Base-by-base conservation (phyloP, 495 filamentous ascomycete species). In the Aspergillus campestris region DNA sequence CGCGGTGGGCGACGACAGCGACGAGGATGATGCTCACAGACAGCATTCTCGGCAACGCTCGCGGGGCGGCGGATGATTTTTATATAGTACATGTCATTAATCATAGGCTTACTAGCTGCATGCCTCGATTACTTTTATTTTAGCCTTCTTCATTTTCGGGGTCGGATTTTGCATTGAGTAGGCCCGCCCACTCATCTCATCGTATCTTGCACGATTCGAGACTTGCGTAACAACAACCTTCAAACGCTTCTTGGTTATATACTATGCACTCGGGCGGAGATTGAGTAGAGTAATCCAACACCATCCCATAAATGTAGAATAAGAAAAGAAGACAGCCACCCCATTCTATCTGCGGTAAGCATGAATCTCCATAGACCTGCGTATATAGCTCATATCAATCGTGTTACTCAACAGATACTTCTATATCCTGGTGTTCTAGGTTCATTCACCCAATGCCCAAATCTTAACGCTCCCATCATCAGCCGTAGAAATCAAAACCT, bases 391-490 rank as follows among this genome's bases (percentile, higher is more conserved):
- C 18, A 24, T 1, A 4, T 4, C 18, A 24, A 24, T 24, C 18
- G 18, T 4, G 4, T 1, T 24, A 24, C 18, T 24, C 18, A n/a
- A n/a, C n/a, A n/a, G n/a, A n/a, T n/a, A n/a, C n/a, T n/a, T 42
- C 28, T 40, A 39, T 37, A 33, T 11, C 10, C 15, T 31, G 27
- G 18, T 24, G 18, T 1, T 24, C 18, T 24, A 24, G n/a, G 24
- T 42, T 66, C 37, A 68, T 28, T 48, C 41, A 24, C 62, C 59
- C 44, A 83, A 34, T 7, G 61, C 66, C 87, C 87, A 94, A 7
- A 86, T 74, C 50, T 80, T 79, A 29, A 91, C 78, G 36, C 74
- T 72, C 0, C 87, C 87, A 64, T 94, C 87, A 56, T 94, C 87
- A 5, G 85, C 87, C 2, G 85, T 87, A 7, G 82, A 83, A 9